Percentiles rank a stretch among this genome's conserved stretches.
phyloP scores from a whole-genome alignment of 495 filamentous ascomycete species.

The Aspergillus biplanus region DNA sequence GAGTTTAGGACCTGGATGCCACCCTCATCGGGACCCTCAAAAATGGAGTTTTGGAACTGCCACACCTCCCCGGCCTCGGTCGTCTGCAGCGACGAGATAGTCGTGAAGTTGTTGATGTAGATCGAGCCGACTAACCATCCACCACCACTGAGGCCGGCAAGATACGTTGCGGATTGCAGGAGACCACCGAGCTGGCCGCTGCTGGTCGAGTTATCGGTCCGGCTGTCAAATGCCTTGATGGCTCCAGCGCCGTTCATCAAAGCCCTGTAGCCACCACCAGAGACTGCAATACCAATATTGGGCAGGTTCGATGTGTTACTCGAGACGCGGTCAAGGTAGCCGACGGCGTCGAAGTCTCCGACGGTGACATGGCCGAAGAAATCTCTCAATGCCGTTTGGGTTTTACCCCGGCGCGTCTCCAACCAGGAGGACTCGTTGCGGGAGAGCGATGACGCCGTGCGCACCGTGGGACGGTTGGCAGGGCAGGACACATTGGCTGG shows the following conservation, averaged over 20 bases:
- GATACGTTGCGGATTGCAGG: conserved; percentile 81
- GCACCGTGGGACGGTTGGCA: conserved; percentile 51
- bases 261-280: conserved; percentile 81
- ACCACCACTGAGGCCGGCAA: conserved; percentile 85
- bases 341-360: conserved; percentile 70
- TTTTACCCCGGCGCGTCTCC: conserved; percentile 51
- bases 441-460: conserved; percentile 62
- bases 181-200: conserved; percentile 80
- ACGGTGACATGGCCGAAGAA: conserved; percentile 77
- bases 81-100: conserved; percentile 61
- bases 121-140: conserved; percentile 87
- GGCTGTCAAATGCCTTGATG: conserved; percentile 79
- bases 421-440: conserved; percentile 73
- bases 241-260: conserved; percentile 88
- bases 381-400: conserved; percentile 68
- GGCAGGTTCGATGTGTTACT: conserved; percentile 61
- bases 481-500: conserved; percentile 48
- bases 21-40: conserved; percentile 62
- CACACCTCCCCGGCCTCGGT: conserved; percentile 56
- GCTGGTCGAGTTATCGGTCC: conserved; percentile 66
- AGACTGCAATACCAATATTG: conserved; percentile 63
- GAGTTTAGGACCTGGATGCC: conserved; percentile 56
- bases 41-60: conserved; percentile 78
- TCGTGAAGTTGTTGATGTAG: conserved; percentile 88
- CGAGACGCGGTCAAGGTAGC: conserved; percentile 64